Conservation (phyloP, 2,329 filamentous ascomycete genomes). For the Alternaria sp. region DNA sequence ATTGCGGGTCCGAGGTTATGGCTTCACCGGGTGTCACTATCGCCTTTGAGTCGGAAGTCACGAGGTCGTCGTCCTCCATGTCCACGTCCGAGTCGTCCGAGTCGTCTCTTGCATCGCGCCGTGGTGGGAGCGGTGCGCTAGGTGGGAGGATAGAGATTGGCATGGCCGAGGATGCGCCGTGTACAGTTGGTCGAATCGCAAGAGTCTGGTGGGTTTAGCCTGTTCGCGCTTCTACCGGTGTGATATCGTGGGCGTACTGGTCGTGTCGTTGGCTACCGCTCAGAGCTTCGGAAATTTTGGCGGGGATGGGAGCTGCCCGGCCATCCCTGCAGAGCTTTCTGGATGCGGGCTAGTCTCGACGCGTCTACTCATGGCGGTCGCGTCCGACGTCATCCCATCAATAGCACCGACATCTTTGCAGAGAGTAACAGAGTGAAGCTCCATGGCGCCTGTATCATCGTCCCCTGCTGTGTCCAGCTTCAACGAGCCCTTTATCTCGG, state of each 20-base stretch:
- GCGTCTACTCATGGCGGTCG: slow-evolving; percentile 18
- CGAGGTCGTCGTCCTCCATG: slow-evolving; percentile 55
- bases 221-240: not conserved
- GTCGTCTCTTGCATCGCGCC: slow-evolving; percentile 48
- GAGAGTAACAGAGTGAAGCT: not conserved
- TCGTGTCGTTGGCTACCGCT: slow-evolving; percentile 6
- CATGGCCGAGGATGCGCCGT: slow-evolving; percentile 53
- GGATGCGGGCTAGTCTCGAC: slow-evolving; percentile 19
- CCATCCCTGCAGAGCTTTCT: slow-evolving; percentile 22
- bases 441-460: slow-evolving; percentile 14
- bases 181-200: not conserved
- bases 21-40: slow-evolving; percentile 90
- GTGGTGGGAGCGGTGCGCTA: slow-evolving; percentile 43
- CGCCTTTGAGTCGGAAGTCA: slow-evolving; percentile 42
- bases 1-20: slow-evolving; percentile 91
- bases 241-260: not conserved
- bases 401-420: not conserved
- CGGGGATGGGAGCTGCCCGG: slow-evolving; percentile 25
- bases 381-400: slow-evolving; percentile 37
- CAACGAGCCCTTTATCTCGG: slow-evolving; percentile 39
- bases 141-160: slow-evolving; percentile 68
- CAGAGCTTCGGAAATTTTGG: slow-evolving; percentile 42
- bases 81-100: slow-evolving; percentile 60
- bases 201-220: not conserved
- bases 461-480: slow-evolving; percentile 19